Evolutionary conservation across 2,329 filamentous ascomycete genomes (phyloP).

Genomic region (Fusarium tuaranense): DNA sequence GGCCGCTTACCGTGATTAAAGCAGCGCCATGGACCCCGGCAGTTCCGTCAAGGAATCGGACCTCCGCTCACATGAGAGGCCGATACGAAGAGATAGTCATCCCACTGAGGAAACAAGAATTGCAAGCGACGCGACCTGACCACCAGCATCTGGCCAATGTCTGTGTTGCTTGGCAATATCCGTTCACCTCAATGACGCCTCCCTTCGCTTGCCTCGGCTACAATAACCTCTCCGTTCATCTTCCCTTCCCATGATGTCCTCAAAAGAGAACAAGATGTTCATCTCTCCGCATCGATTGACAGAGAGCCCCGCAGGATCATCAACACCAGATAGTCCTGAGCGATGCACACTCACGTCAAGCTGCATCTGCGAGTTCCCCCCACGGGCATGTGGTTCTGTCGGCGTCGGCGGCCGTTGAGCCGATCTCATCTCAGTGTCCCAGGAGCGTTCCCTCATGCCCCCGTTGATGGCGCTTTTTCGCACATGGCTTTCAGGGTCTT

Average conservation of each 20-base stretch:
- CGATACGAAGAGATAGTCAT: slow-evolving; percentile 15
- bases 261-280: slow-evolving; percentile 4
- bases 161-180: slow-evolving; percentile 25
- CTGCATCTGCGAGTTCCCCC: slow-evolving; percentile 13
- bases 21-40: slow-evolving; percentile 14
- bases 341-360: slow-evolving; percentile 22
- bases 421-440: background rate
- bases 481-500: slow-evolving; percentile 28
- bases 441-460: background rate
- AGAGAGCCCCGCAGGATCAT: slow-evolving; percentile 19
- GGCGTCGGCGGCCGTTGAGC: background rate
- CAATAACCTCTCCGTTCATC: slow-evolving; percentile 10
- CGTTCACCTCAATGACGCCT: slow-evolving; percentile 27
- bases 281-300: slow-evolving; percentile 4
- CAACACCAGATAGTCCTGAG: background rate
- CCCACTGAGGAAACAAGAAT: slow-evolving; percentile 26
- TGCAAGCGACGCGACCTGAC: slow-evolving; percentile 16
- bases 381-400: slow-evolving; percentile 1
- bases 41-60: slow-evolving; percentile 3
- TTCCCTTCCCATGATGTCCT: background rate
- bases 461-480: slow-evolving; percentile 8
- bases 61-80: background rate
- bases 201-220: slow-evolving; percentile 26
- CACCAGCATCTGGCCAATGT: slow-evolving; percentile 17
- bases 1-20: background rate